Percentiles rank a stretch among this genome's conserved stretches.
Conservation (phyloP, 2,329 filamentous ascomycete genomes). For the Aspergillus neoniger region DNA sequence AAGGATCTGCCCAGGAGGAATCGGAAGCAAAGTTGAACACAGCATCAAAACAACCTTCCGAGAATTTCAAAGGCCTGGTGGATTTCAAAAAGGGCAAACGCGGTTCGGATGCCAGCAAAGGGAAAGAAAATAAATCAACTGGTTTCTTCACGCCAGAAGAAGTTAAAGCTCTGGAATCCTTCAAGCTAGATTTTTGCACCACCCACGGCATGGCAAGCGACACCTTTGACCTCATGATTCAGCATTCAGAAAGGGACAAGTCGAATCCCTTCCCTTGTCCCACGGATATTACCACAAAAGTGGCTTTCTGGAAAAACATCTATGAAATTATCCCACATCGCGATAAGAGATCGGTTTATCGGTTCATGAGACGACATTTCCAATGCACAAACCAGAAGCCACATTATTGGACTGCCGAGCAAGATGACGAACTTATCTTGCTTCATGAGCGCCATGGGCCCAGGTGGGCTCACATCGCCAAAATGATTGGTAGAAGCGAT, state of each 20-base stretch:
- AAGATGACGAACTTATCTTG: conserved; percentile 43
- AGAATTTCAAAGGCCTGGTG: not conserved
- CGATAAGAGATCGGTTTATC: conserved; percentile 40
- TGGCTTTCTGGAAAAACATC: conserved; percentile 40
- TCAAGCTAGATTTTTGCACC: conserved; percentile 40
- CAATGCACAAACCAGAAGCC: conserved; percentile 40
- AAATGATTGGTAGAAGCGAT: conserved; percentile 38
- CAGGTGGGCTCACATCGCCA: conserved; percentile 42
- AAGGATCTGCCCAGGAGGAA: not conserved
- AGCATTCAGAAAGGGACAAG: conserved; percentile 33
- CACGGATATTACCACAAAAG: conserved; percentile 26
- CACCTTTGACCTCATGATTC: conserved; percentile 37
- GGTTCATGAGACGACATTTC: conserved; percentile 48
- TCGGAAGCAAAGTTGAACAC: not conserved
- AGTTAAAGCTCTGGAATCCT: conserved; percentile 32
- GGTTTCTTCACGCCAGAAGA: conserved; percentile 37
- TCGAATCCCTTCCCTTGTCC: conserved; percentile 27
- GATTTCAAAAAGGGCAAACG: conserved; percentile 5
- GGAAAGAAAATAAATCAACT: conserved; percentile 22
- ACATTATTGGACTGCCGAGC: conserved; percentile 42
- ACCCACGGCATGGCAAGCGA: conserved; percentile 22
- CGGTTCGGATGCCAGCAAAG: conserved; percentile 13
- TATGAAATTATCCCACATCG: conserved; percentile 39
- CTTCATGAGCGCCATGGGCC: conserved; percentile 35
- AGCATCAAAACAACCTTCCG: not conserved